These are phyloP conservation scores for Epichloe elymi DNA, from an alignment of 2,329 filamentous ascomycete genomes.

Conservation along the genomic window DNA sequence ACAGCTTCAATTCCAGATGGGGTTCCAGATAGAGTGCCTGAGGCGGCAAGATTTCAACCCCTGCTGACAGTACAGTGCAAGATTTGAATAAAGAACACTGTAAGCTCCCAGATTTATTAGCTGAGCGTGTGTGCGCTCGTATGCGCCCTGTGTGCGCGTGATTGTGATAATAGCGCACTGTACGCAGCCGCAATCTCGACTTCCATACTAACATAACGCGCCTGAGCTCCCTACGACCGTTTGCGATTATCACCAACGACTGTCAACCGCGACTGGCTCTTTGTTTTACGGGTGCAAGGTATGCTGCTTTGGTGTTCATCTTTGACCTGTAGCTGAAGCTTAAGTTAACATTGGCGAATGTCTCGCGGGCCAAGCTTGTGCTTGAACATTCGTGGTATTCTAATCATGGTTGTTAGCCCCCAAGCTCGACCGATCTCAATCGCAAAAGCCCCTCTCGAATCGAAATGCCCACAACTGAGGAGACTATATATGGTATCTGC, in stretches of 20 bases:
- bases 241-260: not conserved
- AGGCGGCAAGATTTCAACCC: constrained; percentile 7
- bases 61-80: constrained; percentile 5
- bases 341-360: constrained; percentile 4
- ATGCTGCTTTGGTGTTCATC: not conserved
- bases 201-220: constrained; percentile 4
- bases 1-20: not conserved
- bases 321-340: not conserved
- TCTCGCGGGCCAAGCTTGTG: constrained; percentile 6
- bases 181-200: constrained; percentile 1
- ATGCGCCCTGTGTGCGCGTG: not conserved
- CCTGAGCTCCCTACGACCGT: not conserved
- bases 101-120: not conserved
- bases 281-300: constrained; percentile 4
- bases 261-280: not conserved
- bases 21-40: constrained; percentile 9
- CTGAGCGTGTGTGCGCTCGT: too few species aligned
- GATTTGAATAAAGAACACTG: not conserved
- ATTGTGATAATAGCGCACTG: constrained; percentile 4
- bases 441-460: constrained; percentile 9
- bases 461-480: constrained; percentile 18
- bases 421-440: constrained; percentile 10
- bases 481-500: constrained; percentile 7
- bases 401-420: constrained; percentile 13
- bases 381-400: constrained; percentile 4